These are phyloP conservation scores for Emergomyces pasteurianus DNA, from an alignment of 2,329 filamentous ascomycete species.

Conservation along the genomic window DNA sequence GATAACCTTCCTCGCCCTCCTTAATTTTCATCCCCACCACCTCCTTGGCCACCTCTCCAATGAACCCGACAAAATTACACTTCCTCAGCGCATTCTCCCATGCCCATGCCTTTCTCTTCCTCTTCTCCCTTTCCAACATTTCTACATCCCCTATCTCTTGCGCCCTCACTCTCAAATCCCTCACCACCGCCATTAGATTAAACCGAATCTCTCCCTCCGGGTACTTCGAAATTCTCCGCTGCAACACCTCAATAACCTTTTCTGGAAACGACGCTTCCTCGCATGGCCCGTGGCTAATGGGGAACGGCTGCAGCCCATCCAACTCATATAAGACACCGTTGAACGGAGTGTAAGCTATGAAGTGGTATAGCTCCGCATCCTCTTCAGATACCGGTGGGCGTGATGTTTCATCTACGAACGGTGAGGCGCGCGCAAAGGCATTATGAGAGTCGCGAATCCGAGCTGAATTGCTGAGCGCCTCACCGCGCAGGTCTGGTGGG, in stretches of 20 bases:
- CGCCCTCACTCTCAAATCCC: slow-evolving; percentile 66
- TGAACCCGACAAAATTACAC: slow-evolving; percentile 95
- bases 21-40: slow-evolving; percentile 64
- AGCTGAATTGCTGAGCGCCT: slow-evolving; percentile 58
- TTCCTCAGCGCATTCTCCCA: slow-evolving; percentile 88
- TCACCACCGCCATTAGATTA: slow-evolving; percentile 86
- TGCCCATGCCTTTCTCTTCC: slow-evolving; percentile 74
- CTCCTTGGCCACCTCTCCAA: slow-evolving; percentile 77
- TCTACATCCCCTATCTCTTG: slow-evolving; percentile 73
- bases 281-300: slow-evolving; percentile 77
- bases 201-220: slow-evolving; percentile 82
- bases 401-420: slow-evolving; percentile 85
- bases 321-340: slow-evolving; percentile 79
- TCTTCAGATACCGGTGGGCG: slow-evolving; percentile 55
- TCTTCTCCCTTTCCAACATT: slow-evolving; percentile 63
- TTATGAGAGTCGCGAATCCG: slow-evolving; percentile 73
- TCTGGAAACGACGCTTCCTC: slow-evolving; percentile 58
- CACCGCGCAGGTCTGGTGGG: slow-evolving; percentile 61
- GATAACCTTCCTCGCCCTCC: slow-evolving; percentile 54
- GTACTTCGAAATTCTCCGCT: slow-evolving; percentile 72
- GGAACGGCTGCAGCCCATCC: slow-evolving; percentile 84
- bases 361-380: slow-evolving; percentile 83
- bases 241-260: slow-evolving; percentile 76
- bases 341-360: slow-evolving; percentile 84
- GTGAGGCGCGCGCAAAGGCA: slow-evolving; percentile 74